Evolutionary conservation across 306 rosid species (phyloP).

Genomic region (Vigna angularis): DNA sequence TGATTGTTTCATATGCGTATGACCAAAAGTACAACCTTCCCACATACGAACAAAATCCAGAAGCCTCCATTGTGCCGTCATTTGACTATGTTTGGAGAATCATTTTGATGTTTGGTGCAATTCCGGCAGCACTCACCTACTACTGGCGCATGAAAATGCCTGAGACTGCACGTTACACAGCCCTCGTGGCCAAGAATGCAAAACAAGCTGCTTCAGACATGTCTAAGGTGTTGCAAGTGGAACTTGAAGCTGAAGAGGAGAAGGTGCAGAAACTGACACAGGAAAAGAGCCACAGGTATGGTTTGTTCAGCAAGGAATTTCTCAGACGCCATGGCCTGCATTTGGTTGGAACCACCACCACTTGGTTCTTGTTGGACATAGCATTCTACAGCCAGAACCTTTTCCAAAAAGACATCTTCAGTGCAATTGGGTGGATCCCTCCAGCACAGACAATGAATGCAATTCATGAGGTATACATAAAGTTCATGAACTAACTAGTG

Average conservation of each 20-base stretch:
- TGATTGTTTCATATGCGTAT: constrained; percentile 55
- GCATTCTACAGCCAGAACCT: constrained; percentile 51
- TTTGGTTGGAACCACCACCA: constrained; percentile 64
- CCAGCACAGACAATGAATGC: constrained; percentile 65
- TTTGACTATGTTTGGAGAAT: constrained; percentile 73
- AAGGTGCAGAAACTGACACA: constrained; percentile 27
- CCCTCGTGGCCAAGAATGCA: constrained; percentile 71
- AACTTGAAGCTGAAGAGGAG: constrained; percentile 59
- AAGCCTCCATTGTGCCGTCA: constrained; percentile 46
- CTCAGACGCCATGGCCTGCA: constrained; percentile 63
- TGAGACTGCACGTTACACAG: constrained; percentile 79
- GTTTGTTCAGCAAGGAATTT: constrained; percentile 65
- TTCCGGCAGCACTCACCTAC: constrained; percentile 65
- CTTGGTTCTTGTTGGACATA: constrained; percentile 74
- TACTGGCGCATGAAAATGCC: constrained; percentile 94
- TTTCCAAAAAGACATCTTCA: constrained; percentile 83
- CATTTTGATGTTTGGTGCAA: constrained; percentile 59
- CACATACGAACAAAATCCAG: constrained; percentile 6
- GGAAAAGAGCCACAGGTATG: constrained; percentile 38
- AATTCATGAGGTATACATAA: constrained; percentile 48
- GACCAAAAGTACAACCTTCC: constrained; percentile 57
- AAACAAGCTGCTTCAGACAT: constrained; percentile 68
- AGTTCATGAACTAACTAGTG: neutral
- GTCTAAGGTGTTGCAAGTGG: constrained; percentile 72
- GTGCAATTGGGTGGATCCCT: constrained; percentile 76